These are phyloP conservation scores for Cladosporium velox DNA, from an alignment of 2,329 filamentous ascomycete genomes.

Conservation along the genomic window DNA sequence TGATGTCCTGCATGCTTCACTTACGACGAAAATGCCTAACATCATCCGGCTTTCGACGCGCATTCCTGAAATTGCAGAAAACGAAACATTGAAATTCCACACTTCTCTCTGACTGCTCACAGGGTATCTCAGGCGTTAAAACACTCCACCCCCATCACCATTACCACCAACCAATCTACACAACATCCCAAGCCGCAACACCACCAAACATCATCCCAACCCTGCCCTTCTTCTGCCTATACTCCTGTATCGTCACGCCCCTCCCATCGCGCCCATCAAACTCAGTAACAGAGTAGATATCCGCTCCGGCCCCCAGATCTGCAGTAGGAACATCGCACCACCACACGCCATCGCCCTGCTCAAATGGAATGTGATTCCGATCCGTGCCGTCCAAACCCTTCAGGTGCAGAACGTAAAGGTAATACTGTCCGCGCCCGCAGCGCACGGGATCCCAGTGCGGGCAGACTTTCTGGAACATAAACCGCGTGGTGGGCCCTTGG, in stretches of 20 bases:
- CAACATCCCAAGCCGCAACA: constrained; percentile 53
- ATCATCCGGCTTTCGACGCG: background rate
- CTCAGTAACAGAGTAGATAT: constrained; percentile 62
- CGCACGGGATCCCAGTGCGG: constrained; percentile 78
- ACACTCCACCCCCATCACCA: background rate
- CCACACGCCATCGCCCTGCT: constrained; percentile 75
- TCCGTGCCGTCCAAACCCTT: constrained; percentile 67
- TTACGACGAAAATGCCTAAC: background rate
- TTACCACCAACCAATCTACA: background rate
- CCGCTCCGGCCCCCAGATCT: constrained; percentile 68
- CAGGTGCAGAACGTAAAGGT: constrained; percentile 69
- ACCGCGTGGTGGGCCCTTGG: constrained; percentile 54
- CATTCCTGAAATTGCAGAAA: background rate
- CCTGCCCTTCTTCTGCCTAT: constrained; percentile 49
- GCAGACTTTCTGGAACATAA: constrained; percentile 78
- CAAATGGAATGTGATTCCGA: constrained; percentile 69
- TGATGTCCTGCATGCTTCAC: background rate
- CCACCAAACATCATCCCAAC: constrained; percentile 53
- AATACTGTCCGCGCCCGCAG: constrained; percentile 65
- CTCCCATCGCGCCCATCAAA: constrained; percentile 54
- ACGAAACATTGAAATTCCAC: background rate
- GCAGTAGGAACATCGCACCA: constrained; percentile 71
- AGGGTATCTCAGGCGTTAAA: background rate
- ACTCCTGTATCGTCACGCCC: constrained; percentile 54
- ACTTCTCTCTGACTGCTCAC: background rate